phyloP scores from a whole-genome alignment of 2,329 filamentous ascomycete genomes.

The Alternaria consortialis region DNA sequence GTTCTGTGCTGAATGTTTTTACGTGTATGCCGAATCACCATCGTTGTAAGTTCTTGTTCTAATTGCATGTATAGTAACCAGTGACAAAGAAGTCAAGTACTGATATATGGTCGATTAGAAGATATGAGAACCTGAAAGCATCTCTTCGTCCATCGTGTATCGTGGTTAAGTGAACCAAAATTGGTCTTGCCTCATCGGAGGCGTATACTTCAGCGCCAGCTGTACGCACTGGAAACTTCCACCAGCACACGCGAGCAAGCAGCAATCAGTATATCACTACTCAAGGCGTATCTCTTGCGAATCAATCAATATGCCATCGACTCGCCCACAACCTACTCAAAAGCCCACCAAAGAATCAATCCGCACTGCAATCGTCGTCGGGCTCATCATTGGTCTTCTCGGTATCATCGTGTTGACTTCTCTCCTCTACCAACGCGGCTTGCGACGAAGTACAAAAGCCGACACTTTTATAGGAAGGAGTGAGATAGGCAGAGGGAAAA shows the following conservation, averaged over 20 bases:
- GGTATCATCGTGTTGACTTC: neutral
- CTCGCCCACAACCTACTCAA: neutral
- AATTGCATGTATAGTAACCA: neutral
- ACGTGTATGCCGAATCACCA: neutral
- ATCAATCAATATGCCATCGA: neutral
- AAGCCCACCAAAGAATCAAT: neutral
- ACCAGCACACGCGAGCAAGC: neutral
- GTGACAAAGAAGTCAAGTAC: neutral
- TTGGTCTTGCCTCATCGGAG: neutral
- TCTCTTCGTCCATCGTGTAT: neutral
- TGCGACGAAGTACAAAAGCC: neutral
- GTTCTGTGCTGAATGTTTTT: neutral
- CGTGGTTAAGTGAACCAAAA: neutral
- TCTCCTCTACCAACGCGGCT: neutral
- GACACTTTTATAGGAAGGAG: neutral
- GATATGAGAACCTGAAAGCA: neutral
- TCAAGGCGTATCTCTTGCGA: neutral
- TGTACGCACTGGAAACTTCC: neutral
- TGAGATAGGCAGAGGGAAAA: too few species aligned
- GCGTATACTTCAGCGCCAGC: neutral
- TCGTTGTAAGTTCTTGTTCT: neutral
- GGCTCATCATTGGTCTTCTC: conserved; percentile 2
- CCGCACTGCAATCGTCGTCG: conserved; percentile 1
- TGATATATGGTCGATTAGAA: neutral
- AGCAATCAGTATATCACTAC: neutral